Base-by-base conservation (phyloP, 176 grass and related monocot genomes). In the Paspalum notatum region DNA sequence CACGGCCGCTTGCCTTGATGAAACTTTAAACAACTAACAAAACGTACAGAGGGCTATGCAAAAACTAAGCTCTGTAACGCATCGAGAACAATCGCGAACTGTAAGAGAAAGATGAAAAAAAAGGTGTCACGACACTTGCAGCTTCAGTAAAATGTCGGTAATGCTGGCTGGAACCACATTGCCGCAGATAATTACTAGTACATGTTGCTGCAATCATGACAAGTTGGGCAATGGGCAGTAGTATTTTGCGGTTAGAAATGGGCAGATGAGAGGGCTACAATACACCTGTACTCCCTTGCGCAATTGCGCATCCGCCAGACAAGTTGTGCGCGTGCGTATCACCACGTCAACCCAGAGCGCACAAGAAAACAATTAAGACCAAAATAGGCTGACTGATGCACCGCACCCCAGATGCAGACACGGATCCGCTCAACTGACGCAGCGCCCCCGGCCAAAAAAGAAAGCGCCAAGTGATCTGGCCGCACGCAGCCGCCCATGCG, bases 1-100 rank as follows among this genome's bases (percentile, higher is more conserved):
- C 27, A 72, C 32, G 58, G 50, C 57, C 49, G 66, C 82, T 77
- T 82, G 72, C 72, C 42, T 89, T 82, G 72, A 89, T 82, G 58
- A 50, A 76, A 74, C 42, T 57, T 66, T 76, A 50, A 37, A 61
- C 76, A 79, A 62, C 12, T 80, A 37, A 61, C 76, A 79, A 62
- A 12, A 46, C 65, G 48, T 57, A 82, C 57, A 50, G 12, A 60
- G n/a, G n/a, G n/a, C 11, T 76, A 13, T 57, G 42, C 50, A 50
- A n/a, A 70, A 58, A 72, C n/a, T 43, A 52, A 42, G 26, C 56
- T 86, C 42, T 9, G 5, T 20, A 71, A 25, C 27, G 4, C 2
- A 13, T 17, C 3, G 7, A 26, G 18, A 52, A n/a, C 43, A 68
- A 74, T 25, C 67, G 49, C 26, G n/a, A 52, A 39, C 77, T 46